phyloP scores from a whole-genome alignment of 345 rosid species.

The Brassica juncea region DNA sequence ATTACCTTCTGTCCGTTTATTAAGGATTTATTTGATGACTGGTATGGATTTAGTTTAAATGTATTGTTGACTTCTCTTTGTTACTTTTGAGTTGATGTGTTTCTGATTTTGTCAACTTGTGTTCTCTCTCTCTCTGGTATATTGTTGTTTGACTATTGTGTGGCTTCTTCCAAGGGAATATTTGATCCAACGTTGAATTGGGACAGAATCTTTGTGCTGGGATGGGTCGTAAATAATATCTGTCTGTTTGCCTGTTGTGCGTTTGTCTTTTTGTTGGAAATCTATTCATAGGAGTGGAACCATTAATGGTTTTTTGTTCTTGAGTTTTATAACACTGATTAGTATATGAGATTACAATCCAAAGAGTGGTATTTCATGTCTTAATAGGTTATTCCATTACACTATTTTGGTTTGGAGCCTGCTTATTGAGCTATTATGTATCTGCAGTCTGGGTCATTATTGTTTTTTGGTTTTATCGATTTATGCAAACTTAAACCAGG shows the following conservation, averaged over 20 bases:
- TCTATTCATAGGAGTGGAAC: not conserved
- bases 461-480: not conserved
- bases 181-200: not conserved
- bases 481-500: not conserved
- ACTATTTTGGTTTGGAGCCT: not conserved
- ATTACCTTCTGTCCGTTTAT: not conserved
- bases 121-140: not conserved
- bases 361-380: not conserved
- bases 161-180: slow-evolving; percentile 1
- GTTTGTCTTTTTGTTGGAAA: slow-evolving; percentile 21
- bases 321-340: not conserved
- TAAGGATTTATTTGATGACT: not conserved
- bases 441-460: not conserved
- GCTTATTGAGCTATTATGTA: not conserved
- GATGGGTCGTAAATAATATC: not conserved
- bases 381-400: too few relatives aligned
- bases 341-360: not conserved
- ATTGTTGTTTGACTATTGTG: slow-evolving; percentile 14
- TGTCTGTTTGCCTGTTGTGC: slow-evolving; percentile 13
- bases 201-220: slow-evolving; percentile 2
- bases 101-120: slow-evolving; percentile 19
- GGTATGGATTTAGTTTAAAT: not conserved
- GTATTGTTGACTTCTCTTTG: not conserved
- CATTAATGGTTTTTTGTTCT: slow-evolving; percentile 11
- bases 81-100: not conserved